phyloP scores from a whole-genome alignment of 176 grass and related monocot species.

The Eragrostis curvula region DNA sequence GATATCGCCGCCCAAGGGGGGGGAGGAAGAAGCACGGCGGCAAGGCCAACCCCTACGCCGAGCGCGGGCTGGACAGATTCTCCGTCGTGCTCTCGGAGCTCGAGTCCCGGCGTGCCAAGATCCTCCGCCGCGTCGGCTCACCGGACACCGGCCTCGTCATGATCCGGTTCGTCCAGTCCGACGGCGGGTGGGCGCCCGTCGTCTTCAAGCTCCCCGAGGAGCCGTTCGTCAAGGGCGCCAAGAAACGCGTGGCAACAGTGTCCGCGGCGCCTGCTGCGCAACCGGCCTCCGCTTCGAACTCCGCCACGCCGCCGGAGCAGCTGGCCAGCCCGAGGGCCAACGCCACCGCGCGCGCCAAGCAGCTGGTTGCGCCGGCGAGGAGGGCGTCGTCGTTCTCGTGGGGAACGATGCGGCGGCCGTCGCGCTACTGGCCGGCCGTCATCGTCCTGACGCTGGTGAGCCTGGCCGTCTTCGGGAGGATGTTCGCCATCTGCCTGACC shows the following conservation, averaged over 20 bases:
- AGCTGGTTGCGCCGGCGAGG: not conserved
- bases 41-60: slow-evolving; percentile 67
- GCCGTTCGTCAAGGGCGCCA: not conserved
- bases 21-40: slow-evolving; percentile 37
- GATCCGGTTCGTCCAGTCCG: slow-evolving; percentile 66
- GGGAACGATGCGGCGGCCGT: slow-evolving; percentile 33
- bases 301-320: not conserved
- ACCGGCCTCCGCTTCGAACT: not conserved
- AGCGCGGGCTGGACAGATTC: slow-evolving; percentile 78
- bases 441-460: slow-evolving; percentile 54
- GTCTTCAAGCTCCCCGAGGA: slow-evolving; percentile 52
- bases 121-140: slow-evolving; percentile 57
- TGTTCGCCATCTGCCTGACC: slow-evolving; percentile 73
- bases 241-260: not conserved
- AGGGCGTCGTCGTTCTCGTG: slow-evolving; percentile 32
- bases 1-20: not conserved
- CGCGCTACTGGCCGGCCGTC: slow-evolving; percentile 55
- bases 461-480: slow-evolving; percentile 60
- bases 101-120: slow-evolving; percentile 54
- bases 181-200: slow-evolving; percentile 61
- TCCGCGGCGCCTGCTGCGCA: not conserved
- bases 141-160: slow-evolving; percentile 39
- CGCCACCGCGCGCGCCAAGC: not conserved
- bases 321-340: not conserved
- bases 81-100: slow-evolving; percentile 68